Evolutionary conservation across 192 early-diverging fungal genomes (phyloP).

Genomic region (Mycoemilia scoparia): DNA sequence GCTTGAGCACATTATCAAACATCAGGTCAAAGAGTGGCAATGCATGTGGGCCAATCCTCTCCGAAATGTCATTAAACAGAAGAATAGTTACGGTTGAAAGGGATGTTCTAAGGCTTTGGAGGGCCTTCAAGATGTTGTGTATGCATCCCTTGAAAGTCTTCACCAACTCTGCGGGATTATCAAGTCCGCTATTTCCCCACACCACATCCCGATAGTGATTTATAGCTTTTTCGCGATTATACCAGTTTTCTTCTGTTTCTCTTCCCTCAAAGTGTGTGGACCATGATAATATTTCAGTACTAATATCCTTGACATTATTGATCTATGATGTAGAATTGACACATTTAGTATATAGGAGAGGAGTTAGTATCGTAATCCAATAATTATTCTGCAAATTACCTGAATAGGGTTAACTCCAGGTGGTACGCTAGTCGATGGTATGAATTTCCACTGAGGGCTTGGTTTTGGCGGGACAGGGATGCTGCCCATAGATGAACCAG

Average conservation of each 20-base stretch:
- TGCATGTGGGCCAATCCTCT: slow-evolving; percentile 20
- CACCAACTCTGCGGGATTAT: slow-evolving; percentile 16
- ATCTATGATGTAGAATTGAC: too few relatives aligned
- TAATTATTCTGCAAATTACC: too few relatives aligned
- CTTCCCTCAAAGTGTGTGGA: slow-evolving; percentile 21
- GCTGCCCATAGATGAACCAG: too few relatives aligned
- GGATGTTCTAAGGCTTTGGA: slow-evolving; percentile 23
- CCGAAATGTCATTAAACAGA: slow-evolving; percentile 23
- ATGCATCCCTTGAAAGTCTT: slow-evolving; percentile 12
- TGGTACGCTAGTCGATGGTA: too few relatives aligned
- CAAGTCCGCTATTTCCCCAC: slow-evolving; percentile 25
- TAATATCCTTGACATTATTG: too few relatives aligned
- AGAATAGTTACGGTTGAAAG: slow-evolving; percentile 16
- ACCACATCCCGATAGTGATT: slow-evolving; percentile 20
- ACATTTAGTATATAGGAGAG: too few relatives aligned
- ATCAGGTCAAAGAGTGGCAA: slow-evolving; percentile 11
- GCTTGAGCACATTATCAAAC: slow-evolving; percentile 13
- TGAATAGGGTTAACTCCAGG: too few relatives aligned
- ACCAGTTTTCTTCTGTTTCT: slow-evolving; percentile 26
- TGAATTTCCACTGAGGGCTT: too few relatives aligned
- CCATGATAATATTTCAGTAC: too few relatives aligned
- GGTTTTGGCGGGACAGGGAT: too few relatives aligned
- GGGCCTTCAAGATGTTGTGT: slow-evolving; percentile 16
- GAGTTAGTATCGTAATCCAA: too few relatives aligned
- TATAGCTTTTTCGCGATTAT: slow-evolving; percentile 21